Base-by-base conservation (phyloP, 805 yeast species). In the Candida maesae region DNA sequence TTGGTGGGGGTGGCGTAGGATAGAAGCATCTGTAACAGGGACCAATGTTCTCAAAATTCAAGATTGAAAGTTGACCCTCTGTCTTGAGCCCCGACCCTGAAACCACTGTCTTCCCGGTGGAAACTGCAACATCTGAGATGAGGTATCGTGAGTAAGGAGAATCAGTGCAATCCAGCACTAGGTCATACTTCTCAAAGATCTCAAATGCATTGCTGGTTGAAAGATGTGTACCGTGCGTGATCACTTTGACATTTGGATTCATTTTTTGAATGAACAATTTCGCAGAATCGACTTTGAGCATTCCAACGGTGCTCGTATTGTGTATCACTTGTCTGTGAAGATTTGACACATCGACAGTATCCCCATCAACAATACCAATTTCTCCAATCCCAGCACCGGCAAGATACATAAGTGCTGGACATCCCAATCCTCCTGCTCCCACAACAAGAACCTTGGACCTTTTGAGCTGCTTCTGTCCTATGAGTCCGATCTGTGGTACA, bases 341-440 rank as follows among this genome's bases (percentile, higher is more conserved):
- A 59, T 93, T 93, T 7, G 96, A 85, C 0, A 65, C 61, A 50
- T 91, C 97, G 1, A 93, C 97, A 0, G 60, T 58, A 60, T 93
- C 99, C 53, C 79, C 76, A 63, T 93, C 99, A 2, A 89, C 82
- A 13, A 93, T 84, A 3, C 96, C 96, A 17, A 93, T 69, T 2
- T 65, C 60, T 1, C 95, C 98, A 4, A 91, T 66, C 5, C 99
- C 99, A 0, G 95, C 84, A 0, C 95, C 96, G 0, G 81, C 80
- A 2, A 93, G 63, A 56, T 93, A 93, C 32, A 85, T 70, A 36
- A 91, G 61, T 0, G 95, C 95, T 0, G 99, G 97, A 51, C 95
- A 83, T 0, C 99, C 98, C 6, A 93, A 68, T 0, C 99, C 99
- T 10, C 99, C 99, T 1, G 97, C 97, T 1, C 99, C 99, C 7